Base-by-base conservation (phyloP, 768 basidiomycete genomes). In the Asterophora parasitica region DNA sequence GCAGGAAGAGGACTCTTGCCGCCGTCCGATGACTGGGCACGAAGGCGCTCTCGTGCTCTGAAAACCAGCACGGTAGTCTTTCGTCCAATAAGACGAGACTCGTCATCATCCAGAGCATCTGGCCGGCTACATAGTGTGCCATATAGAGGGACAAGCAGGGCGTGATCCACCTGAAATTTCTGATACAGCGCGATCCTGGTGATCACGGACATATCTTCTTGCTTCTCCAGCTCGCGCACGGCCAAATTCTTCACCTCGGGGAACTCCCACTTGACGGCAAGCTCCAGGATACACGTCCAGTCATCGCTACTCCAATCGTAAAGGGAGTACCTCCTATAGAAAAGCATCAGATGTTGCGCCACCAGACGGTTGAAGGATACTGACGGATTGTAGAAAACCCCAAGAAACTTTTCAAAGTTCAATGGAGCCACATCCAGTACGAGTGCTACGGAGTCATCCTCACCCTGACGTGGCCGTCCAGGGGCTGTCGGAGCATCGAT, bases 331-430 rank as follows among this genome's bases (percentile, higher is more conserved):
- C 62, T 68, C 0, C 83, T 87, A 53, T 0, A 46, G 10, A 23
- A 32, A 49, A 23, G 20, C 26, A 30, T 34, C 19, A 16, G 16
- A 30, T 20, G 30, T 32, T 3, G 30, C 30, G 30, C 30, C 30
- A 17, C 23, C 10, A 13, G 12, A 19, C 6, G 31, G 32, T 4
- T 26, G 15, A 11, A 16, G 16, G 20, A 7, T 2, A 58, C 73
- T 53, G 51, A 79, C 77, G 72, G 71, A 37, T 81, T 79, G 43
- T 82, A 82, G 54, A 79, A 80, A 0, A 81, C 71, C 73, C 78
- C 80, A 0, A 81, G 58, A 0, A 82, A 70, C 0, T 59, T 61
- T 0, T 71, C 70, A 43, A 82, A 81, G 0, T 77, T 68, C 0
- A 61, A 48, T 0, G 64, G 55, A 0, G 61, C 65, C 4, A 73